Evolutionary conservation across 2,329 filamentous ascomycete species (phyloP), one percentile per base, ranked within the genome.

Genomic region (Chaetothyriales sp.): DNA sequence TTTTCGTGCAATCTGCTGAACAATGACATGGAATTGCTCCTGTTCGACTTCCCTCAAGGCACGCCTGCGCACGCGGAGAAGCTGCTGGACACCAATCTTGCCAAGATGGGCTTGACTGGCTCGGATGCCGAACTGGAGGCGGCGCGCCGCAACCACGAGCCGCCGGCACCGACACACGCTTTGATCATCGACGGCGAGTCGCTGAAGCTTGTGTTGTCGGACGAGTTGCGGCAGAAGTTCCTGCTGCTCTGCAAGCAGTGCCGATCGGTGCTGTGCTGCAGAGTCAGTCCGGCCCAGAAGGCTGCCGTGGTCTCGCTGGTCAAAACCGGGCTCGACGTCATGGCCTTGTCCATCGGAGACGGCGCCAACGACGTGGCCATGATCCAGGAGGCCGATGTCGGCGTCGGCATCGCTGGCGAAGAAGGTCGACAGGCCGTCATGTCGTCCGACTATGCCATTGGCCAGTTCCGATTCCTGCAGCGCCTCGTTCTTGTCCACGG

Each of bases 1-100:
- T 98, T 97, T 70, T 98, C 94, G 9, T 98, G 94, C 73, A 98
- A 98, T 62, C 76, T 98, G 29, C 78, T 98, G 51, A 89, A 90
- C 69, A 98, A 95, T 67, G 87, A 95, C 60, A 95, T 98, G 92
- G 92, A 98, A 60, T 73, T 98, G 56, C 86, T 98, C 58, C 81
- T 94, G 47, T 76, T 98, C 61, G 94, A 94, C 65, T 77, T 92
- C 28, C 79, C 86, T 1, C 87, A 94, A 58, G 83, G 89, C 51
- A 70, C 77, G 52, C 60, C 84, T 8, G 72, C 74, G 10, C 72
- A 73, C 37, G 78, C 88, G 1, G 82, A 85, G 58, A 75, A 77
- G 51, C 77, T 89, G 60, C 75, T 98, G 15, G 84, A 94, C 62
- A 79, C 82, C 58, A 75, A 89, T 62, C 73, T 97, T 33, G 68